Evolutionary conservation across 2,329 filamentous ascomycete species (phyloP), one percentile per base, ranked within the genome.

Genomic region (Aspergillus persii): DNA sequence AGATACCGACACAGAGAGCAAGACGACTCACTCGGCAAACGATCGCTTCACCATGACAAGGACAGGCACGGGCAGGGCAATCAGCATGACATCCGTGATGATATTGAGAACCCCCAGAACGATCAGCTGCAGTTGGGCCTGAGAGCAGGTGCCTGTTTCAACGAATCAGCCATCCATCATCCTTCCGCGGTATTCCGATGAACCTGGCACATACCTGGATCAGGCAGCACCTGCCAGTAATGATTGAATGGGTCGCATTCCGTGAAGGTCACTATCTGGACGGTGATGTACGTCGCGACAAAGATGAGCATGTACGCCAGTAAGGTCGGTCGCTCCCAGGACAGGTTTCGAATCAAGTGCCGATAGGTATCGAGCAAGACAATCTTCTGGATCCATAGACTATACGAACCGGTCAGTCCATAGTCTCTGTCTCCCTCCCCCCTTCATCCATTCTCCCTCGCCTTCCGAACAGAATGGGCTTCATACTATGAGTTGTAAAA

Each of bases 181-280:
- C 5, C 36, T 41, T n/a, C 11, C 15, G 15, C 7, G 18, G 46
- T 11, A n/a, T 11, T 11, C 33, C 3, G 9, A n/a, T 23, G 15
- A 9, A 27, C 5, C 4, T 33, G n/a, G 2, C 27, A 39, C 53
- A 15, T 31, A 55, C 53, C 46, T 8, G 53, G 53, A 11, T 55
- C 46, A 30, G 53, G 53, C 23, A 55, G 46, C 46, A 55, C 53
- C 29, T 27, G 47, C 53, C 53, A 55, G 26, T 55, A 55, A n/a
- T 55, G 53, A n/a, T 55, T 39, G 46, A 55, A 55, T 12, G 53
- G 53, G 12, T 55, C 23, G 11, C 53, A 55, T 55, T 55, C 53
- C 1, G 53, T 55, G 9, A 50, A 55, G 23, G 53, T 55, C 30
- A 55, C 53, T 26, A 55, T 36, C 53, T 49, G 44, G 7, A 55